A percentile compares a stretch with the other conserved stretches of the same genome.
Conservation (phyloP, 2,329 filamentous ascomycete species). For the Orbilia ellipsospora region DNA sequence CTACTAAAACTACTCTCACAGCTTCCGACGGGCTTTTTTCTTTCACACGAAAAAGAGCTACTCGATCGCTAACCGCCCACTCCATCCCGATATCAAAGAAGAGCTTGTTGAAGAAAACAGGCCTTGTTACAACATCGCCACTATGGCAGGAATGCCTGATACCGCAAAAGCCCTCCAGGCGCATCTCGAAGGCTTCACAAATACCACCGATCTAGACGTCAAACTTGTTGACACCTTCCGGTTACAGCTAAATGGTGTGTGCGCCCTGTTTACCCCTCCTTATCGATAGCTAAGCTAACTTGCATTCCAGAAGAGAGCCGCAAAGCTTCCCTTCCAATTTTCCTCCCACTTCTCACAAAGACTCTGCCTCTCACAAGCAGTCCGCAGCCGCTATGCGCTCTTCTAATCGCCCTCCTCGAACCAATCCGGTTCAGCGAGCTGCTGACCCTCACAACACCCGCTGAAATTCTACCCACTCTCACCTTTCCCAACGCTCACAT, state of each 20-base stretch:
- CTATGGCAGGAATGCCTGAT: constrained; percentile 55
- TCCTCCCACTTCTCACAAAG: constrained; percentile 52
- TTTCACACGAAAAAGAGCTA: not conserved
- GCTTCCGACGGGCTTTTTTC: not conserved
- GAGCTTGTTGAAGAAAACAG: constrained; percentile 3
- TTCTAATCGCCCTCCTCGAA: constrained; percentile 45
- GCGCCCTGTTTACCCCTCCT: constrained; percentile 47
- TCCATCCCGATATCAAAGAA: constrained; percentile 17
- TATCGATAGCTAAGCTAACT: constrained; percentile 51
- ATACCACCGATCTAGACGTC: constrained; percentile 48
- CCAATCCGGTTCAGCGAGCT: constrained; percentile 49
- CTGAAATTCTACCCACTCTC: constrained; percentile 51
- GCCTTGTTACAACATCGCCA: constrained; percentile 22
- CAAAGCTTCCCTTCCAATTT: constrained; percentile 50
- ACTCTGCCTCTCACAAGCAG: constrained; percentile 47
- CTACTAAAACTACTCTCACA: not conserved
- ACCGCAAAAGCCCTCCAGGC: constrained; percentile 52
- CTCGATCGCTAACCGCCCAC: constrained; percentile 37
- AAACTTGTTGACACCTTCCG: constrained; percentile 54
- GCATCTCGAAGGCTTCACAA: constrained; percentile 53
- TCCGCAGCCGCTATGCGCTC: constrained; percentile 52
- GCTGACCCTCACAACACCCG: constrained; percentile 48
- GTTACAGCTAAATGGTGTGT: constrained; percentile 53
- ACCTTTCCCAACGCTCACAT: constrained; percentile 54
- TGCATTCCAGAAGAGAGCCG: constrained; percentile 42